Base-by-base conservation (phyloP, 371 early-diverging fungal species). In the Phascolomyces articulosus region DNA sequence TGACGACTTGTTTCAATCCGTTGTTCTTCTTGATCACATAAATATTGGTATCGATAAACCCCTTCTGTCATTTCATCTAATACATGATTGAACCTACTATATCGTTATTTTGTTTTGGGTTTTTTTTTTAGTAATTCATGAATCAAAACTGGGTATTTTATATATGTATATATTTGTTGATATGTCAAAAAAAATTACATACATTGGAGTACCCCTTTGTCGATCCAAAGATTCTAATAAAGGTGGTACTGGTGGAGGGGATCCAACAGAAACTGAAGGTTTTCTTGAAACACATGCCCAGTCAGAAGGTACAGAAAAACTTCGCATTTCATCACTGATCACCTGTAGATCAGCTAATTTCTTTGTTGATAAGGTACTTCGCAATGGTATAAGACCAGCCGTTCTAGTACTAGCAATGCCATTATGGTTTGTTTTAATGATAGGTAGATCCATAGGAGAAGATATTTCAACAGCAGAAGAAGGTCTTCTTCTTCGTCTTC, bases 261-360 rank as follows among this genome's bases (percentile, higher is more conserved):
- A 44, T 34, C 34, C 34, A 44, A 16, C 8, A 40, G 34, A 23
- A 7, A 57, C 11, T 23, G 38, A 40, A 13, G 20, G 21, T 13
- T 18, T 4, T 40, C 44, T 18, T 23, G 51, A 21, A 24, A 62
- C 31, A 40, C 34, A 40, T 18, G 63, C 55, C 63, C 63, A 62
- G 40, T 53, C 55, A 40, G 63, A 53, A 16, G 63, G 63, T n/a
- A 62, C 55, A 18, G 28, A 28, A 28, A 62, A 62, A 11, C 44
- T 53, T 23, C 41, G 54, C 63, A 62, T 62, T 31, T 60, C 54
- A 31, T 60, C 55, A 31, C 40, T 54, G 60, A 66, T 66, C 49
- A 54, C 40, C 26, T 58, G 23, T 18, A 66, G 15, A 40, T 55
- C 63, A 29, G 63, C 56, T 18, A 29, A 56, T n/a, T 51, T 51